Percentiles rank a stretch among this genome's conserved stretches.
These are phyloP conservation scores for Pelagomonas calceolata DNA, from an alignment of 108 stramenopile species.

Conservation along the genomic window DNA sequence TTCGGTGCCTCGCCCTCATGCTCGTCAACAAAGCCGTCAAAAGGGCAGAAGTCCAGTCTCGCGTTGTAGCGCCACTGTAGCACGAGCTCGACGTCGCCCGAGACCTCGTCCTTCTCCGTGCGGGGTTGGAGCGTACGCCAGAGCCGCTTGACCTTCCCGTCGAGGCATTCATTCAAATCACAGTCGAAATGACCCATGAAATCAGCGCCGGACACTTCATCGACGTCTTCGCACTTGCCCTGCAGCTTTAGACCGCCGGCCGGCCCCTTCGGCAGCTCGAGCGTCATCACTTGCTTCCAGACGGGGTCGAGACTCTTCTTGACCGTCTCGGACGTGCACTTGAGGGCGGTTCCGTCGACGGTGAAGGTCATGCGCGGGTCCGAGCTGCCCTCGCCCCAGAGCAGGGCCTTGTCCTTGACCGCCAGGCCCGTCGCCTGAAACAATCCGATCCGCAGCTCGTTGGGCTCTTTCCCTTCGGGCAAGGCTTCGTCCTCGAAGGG, in stretches of 20 bases:
- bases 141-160: slow-evolving; percentile 2
- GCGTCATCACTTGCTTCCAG: slow-evolving; percentile 4
- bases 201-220: slow-evolving; percentile 2
- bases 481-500: background rate
- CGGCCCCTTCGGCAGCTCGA: background rate
- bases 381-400: slow-evolving; percentile 8
- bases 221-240: slow-evolving; percentile 9
- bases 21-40: background rate
- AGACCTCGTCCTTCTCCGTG: background rate
- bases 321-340: background rate
- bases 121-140: background rate
- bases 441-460: slow-evolving; percentile 9
- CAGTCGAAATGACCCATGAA: slow-evolving; percentile 3
- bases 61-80: slow-evolving; percentile 10
- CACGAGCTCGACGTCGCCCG: slow-evolving; percentile 3
- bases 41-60: background rate
- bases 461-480: background rate
- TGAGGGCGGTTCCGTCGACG: background rate
- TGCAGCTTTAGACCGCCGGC: background rate
- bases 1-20: slow-evolving; percentile 2
- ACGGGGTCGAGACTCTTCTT: slow-evolving; percentile 14
- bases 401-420: slow-evolving; percentile 18
- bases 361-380: slow-evolving; percentile 6
- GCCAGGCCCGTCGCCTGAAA: slow-evolving; percentile 10
- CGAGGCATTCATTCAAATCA: background rate